Evolutionary conservation across 345 rosid species (phyloP), one percentile per base, ranked within the genome.

Genomic region (Corymbia maculata): DNA sequence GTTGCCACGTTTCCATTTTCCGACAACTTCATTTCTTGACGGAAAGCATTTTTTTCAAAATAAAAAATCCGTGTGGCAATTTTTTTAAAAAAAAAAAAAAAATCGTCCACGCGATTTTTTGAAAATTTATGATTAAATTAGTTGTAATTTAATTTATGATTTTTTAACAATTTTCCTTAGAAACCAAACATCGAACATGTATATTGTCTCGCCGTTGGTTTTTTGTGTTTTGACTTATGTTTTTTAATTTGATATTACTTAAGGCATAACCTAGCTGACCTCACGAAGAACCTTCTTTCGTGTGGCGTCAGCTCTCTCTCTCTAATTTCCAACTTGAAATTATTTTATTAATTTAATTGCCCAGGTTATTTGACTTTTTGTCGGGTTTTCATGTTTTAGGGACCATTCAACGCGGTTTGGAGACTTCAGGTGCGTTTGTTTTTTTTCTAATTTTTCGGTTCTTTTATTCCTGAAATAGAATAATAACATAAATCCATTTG

Each of bases 101-200:
- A n/a, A n/a, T n/a, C n/a, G n/a, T n/a, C n/a, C n/a, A n/a, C n/a
- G n/a, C n/a, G n/a, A n/a, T n/a, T n/a, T n/a, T n/a, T n/a, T n/a
- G n/a, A n/a, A n/a, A n/a, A n/a, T n/a, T n/a, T 64, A 6, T 12
- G 14, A 66, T 7, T n/a, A 1, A 66, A 30, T 66, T n/a, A 0
- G 4, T 9, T 1, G 0, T n/a, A 3, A 6, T 14, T 66, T 30
- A 1, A 7, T 66, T 66, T 66, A 30, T 7, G 8, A 66, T 0
- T 66, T n/a, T 4, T 14, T 30, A 16, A 66, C 17, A 66, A 66
- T n/a, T 30, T 64, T n/a, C 32, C 5, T 36, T 22, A 0, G 12
- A 61, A 61, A 61, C 3, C 28, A 3, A 0, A 61, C 19, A n/a
- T 17, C 7, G 8, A 75, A 36, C 82, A 42, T 42, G 4, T 17